phyloP scores from a whole-genome alignment of 345 rosid genomes.

The Lenwebbia sp. region DNA sequence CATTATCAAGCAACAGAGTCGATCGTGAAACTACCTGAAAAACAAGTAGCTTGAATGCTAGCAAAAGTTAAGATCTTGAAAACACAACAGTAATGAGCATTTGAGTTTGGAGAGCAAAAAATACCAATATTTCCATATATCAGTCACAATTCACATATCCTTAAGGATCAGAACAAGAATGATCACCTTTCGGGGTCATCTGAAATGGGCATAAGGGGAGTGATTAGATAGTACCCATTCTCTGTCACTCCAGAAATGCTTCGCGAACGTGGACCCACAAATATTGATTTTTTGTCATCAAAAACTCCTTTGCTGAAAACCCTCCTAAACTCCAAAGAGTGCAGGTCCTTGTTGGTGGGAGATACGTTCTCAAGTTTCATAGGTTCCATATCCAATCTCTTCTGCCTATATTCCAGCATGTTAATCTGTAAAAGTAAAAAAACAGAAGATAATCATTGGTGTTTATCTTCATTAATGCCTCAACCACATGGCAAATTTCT shows the following conservation, averaged over 20 bases:
- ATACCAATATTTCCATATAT: neutral
- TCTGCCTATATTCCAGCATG: slow-evolving; percentile 59
- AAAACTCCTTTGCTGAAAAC: slow-evolving; percentile 65
- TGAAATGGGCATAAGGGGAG: slow-evolving; percentile 69
- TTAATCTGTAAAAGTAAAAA: slow-evolving; percentile 35
- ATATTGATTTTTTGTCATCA: slow-evolving; percentile 56
- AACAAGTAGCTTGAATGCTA: neutral
- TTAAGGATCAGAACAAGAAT: neutral
- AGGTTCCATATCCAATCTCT: slow-evolving; percentile 70
- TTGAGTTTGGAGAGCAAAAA: neutral
- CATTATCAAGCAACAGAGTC: neutral
- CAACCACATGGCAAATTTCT: neutral
- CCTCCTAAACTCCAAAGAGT: slow-evolving; percentile 68
- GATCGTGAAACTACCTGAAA: neutral
- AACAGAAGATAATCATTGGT: neutral
- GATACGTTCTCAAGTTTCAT: slow-evolving; percentile 35
- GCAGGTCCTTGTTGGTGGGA: slow-evolving; percentile 28
- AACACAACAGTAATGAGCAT: neutral
- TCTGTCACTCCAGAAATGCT: slow-evolving; percentile 89
- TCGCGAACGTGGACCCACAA: slow-evolving; percentile 88
- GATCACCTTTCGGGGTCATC: slow-evolving; percentile 55
- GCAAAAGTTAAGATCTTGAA: neutral
- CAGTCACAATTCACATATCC: neutral
- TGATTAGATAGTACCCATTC: slow-evolving; percentile 74
- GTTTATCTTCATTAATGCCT: neutral